Percentiles rank a stretch among this genome's conserved stretches.
Conservation (phyloP, 306 rosid species). For the Vigna unguiculata region DNA sequence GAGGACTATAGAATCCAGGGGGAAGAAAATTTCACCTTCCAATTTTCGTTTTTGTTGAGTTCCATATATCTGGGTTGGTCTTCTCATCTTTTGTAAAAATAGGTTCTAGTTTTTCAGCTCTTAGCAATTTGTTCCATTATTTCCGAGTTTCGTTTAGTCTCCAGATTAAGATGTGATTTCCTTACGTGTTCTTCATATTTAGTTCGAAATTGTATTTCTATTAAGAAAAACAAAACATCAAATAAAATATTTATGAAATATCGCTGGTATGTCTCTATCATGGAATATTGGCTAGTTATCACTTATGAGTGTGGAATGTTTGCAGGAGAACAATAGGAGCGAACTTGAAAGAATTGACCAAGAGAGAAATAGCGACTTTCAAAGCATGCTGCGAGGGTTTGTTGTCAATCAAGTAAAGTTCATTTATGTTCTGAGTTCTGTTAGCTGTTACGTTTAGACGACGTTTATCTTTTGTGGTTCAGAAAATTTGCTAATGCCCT, state of each 20-base stretch:
- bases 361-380: conserved; percentile 53
- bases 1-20: background rate
- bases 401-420: conserved; percentile 52
- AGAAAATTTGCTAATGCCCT: conserved; percentile 21
- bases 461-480: conserved; percentile 28
- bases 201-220: conserved; percentile 25
- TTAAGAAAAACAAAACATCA: background rate
- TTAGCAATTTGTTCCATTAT: background rate
- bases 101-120: background rate
- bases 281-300: conserved; percentile 21
- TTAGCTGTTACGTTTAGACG: background rate
- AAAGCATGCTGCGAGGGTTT: conserved; percentile 55
- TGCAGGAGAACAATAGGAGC: conserved; percentile 54
- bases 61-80: background rate
- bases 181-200: background rate
- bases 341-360: conserved; percentile 57
- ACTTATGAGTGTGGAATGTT: conserved; percentile 24
- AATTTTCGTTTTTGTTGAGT: conserved; percentile 6
- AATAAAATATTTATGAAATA: background rate
- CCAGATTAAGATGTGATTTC: conserved; percentile 12
- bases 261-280: conserved; percentile 14
- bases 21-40: background rate
- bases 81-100: background rate
- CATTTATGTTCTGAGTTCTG: conserved; percentile 21
- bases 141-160: background rate